Evolutionary conservation across 192 early-diverging fungal genomes (phyloP).

Genomic region (Oehlia diaphana): DNA sequence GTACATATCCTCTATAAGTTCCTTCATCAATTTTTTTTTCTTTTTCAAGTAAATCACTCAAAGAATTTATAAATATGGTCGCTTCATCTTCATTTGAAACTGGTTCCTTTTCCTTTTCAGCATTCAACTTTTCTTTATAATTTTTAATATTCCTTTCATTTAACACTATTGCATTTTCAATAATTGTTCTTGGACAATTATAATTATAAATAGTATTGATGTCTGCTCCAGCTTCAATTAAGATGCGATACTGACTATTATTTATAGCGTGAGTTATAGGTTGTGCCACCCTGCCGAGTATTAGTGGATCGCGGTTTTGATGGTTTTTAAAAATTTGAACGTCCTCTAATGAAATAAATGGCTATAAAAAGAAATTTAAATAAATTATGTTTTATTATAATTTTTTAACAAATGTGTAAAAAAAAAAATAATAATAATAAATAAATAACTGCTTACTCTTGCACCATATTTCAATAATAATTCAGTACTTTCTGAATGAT

Average conservation of each 20-base stretch:
- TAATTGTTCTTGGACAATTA: too few species aligned
- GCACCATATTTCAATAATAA: conserved; percentile 10
- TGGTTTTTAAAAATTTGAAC: not conserved
- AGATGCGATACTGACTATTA: not conserved
- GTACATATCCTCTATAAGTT: too few species aligned
- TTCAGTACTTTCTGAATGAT: not conserved
- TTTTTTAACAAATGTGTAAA: not conserved
- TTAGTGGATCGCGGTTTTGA: not conserved
- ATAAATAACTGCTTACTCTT: not conserved
- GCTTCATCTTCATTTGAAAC: too few species aligned
- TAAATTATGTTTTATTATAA: not conserved
- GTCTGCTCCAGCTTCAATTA: conserved; percentile 9
- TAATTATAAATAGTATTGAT: too few species aligned
- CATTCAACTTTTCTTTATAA: too few species aligned
- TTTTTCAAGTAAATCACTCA: too few species aligned
- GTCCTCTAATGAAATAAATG: conserved; percentile 4
- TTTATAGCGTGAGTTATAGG: not conserved
- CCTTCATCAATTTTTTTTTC: too few species aligned
- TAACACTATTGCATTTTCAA: too few species aligned
- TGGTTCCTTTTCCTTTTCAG: too few species aligned
- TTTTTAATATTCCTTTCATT: too few species aligned
- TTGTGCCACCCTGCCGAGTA: not conserved
- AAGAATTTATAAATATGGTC: too few species aligned
- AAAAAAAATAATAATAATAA: too few species aligned
- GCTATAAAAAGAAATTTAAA: not conserved